These are phyloP conservation scores for Harrya chromipes DNA, from an alignment of 768 basidiomycete species.

Conservation along the genomic window DNA sequence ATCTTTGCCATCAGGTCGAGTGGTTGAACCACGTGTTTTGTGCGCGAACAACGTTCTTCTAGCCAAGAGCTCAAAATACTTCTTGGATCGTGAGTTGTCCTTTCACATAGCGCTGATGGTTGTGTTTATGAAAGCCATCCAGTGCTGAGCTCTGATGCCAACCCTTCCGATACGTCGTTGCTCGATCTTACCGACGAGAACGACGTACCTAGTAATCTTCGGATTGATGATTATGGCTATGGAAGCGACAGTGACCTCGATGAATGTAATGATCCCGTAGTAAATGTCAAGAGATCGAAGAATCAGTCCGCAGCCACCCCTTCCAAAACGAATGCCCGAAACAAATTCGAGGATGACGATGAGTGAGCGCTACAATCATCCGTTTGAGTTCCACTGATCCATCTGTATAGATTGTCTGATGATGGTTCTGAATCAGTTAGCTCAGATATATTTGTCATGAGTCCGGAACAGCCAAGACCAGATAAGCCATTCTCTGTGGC, in stretches of 20 bases:
- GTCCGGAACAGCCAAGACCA: constrained; percentile 7
- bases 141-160: constrained; percentile 18
- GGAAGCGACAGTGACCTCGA: constrained; percentile 36
- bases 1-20: constrained; percentile 9
- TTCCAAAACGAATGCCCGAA: background rate
- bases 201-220: constrained; percentile 5
- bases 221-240: constrained; percentile 29
- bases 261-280: constrained; percentile 15
- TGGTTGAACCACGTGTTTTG: constrained; percentile 19
- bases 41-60: constrained; percentile 30
- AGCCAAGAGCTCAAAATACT: constrained; percentile 26
- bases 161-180: constrained; percentile 10
- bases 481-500: background rate
- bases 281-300: background rate
- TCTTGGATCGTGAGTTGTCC: constrained; percentile 22
- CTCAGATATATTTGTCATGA: constrained; percentile 20
- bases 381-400: background rate
- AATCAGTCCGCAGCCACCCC: background rate
- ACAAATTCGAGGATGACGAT: constrained; percentile 1
- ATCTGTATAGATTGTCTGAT: constrained; percentile 8
- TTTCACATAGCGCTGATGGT: background rate
- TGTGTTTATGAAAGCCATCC: background rate
- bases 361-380: background rate
- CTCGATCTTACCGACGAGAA: constrained; percentile 12
- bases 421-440: constrained; percentile 11